Base-by-base conservation (phyloP, 2,329 filamentous ascomycete species). In the Alternaria conjuncta region DNA sequence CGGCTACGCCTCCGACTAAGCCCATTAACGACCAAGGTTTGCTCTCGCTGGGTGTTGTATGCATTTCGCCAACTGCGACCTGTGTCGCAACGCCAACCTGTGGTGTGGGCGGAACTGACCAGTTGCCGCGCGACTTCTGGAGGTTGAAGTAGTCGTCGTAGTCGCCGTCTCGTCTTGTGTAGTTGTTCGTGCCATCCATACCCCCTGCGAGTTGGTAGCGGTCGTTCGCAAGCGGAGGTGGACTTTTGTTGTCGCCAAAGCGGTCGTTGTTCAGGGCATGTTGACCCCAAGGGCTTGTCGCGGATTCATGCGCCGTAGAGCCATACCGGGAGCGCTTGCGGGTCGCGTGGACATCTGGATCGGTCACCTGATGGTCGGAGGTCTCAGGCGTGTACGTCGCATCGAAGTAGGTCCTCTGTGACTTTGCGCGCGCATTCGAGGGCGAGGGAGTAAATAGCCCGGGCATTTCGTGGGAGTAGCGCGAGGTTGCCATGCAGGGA, bases 1-100 rank as follows among this genome's bases (percentile, higher is more conserved):
- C 92, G 2, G 92, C 88, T 4, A 92, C 87, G 26, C 85, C 88
- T 1, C 89, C 89, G 8, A 92, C 85, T 0, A 91, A 85, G 44
- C 82, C 86, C 30, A 92, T 82, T 6, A 91, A 71, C 63, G 32
- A 76, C 76, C 71, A 79, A 3, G 74, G 62, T 46, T 72, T 78
- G 49, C 66, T 63, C 4, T 58, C 70, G 30, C 63, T 73, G 9
- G 73, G 67, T 21, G 71, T 71, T 36, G 66, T 56, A n/a, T 71
- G 59, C 43, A 64, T 51, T 32, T 49, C 61, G 21, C 64, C 63
- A 12, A 57, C 57, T 18, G 62, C 63, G 23, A 62, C 44, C 25
- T 71, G 72, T 28, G 57, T 61, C 11, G 56, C 59, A 41, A 67
- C 28, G 15, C 68, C 68, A 15, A 58, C 57, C 8, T 71, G 63